Evolutionary conservation across 2,329 filamentous ascomycete species (phyloP).

Genomic region (Sporothrix variecibatus): DNA sequence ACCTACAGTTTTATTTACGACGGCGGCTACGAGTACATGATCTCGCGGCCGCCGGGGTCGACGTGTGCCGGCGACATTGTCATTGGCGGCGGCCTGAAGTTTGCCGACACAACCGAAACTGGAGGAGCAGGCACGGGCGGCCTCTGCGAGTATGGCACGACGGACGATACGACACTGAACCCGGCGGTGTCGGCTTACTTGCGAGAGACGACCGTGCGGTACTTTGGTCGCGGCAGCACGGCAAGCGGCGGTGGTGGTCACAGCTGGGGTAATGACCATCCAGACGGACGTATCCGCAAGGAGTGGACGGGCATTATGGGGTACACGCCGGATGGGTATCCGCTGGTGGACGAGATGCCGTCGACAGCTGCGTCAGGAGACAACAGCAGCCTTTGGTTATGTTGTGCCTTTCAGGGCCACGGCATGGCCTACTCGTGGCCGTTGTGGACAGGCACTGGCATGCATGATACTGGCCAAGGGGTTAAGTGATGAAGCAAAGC

Average conservation of each 20-base stretch:
- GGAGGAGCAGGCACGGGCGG: slow-evolving; percentile 49
- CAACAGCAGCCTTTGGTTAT: slow-evolving; percentile 51
- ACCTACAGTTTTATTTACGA: slow-evolving; percentile 65
- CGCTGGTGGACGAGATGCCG: slow-evolving; percentile 54
- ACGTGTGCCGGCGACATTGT: slow-evolving; percentile 54
- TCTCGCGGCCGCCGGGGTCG: slow-evolving; percentile 54
- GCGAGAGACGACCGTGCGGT: slow-evolving; percentile 44
- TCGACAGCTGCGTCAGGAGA: slow-evolving; percentile 35
- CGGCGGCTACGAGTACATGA: slow-evolving; percentile 67
- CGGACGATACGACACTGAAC: slow-evolving; percentile 57
- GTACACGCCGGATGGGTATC: slow-evolving; percentile 54
- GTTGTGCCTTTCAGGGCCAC: slow-evolving; percentile 65
- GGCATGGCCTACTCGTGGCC: slow-evolving; percentile 66
- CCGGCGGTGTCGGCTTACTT: slow-evolving; percentile 53
- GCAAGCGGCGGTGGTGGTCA: neutral
- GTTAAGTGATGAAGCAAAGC: neutral
- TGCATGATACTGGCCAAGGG: slow-evolving; percentile 49
- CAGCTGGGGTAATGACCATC: slow-evolving; percentile 50
- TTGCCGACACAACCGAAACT: slow-evolving; percentile 36
- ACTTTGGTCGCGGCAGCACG: slow-evolving; percentile 49
- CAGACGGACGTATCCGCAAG: slow-evolving; percentile 44
- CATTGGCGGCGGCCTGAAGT: slow-evolving; percentile 59
- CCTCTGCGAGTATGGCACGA: slow-evolving; percentile 53
- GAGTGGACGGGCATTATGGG: slow-evolving; percentile 60
- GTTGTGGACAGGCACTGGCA: slow-evolving; percentile 58